A percentile compares a stretch with the other conserved stretches of the same genome.
Evolutionary conservation across 2,329 filamentous ascomycete genomes (phyloP).

Genomic region (Verruconis gallopava): DNA sequence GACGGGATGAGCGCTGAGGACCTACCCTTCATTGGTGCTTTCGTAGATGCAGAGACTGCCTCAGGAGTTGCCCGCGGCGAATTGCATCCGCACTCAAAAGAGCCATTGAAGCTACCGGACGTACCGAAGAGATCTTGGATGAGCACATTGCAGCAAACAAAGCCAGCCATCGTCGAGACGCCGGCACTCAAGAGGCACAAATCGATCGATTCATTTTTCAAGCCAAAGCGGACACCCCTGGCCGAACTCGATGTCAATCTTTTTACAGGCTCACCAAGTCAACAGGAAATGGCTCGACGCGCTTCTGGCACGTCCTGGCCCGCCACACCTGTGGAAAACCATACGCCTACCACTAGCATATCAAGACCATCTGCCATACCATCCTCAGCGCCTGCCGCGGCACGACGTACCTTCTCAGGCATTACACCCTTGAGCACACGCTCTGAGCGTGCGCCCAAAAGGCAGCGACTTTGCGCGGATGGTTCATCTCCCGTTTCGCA

Average conservation of each 20-base stretch:
- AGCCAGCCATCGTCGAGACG: conserved; percentile 18
- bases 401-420: conserved; percentile 6
- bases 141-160: conserved; percentile 24
- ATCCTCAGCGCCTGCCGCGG: background rate
- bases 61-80: conserved; percentile 66
- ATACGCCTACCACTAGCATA: conserved; percentile 14
- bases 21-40: conserved; percentile 69
- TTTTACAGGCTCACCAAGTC: conserved; percentile 53
- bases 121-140: conserved; percentile 18
- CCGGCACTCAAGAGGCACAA: conserved; percentile 46
- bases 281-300: conserved; percentile 31
- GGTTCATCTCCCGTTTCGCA: conserved; percentile 19
- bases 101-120: conserved; percentile 33
- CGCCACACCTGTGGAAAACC: conserved; percentile 33
- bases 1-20: conserved; percentile 52
- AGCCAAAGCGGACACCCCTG: conserved; percentile 47
- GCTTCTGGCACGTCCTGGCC: conserved; percentile 46
- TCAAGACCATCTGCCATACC: conserved; percentile 17
- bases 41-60: conserved; percentile 57
- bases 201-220: conserved; percentile 54
- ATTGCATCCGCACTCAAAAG: conserved; percentile 80
- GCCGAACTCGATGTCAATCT: conserved; percentile 55
- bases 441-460: conserved; percentile 24
- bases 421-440: conserved; percentile 7
- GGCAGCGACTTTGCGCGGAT: conserved; percentile 33